Base-by-base conservation (phyloP, 257 asterid species). In the Solanum infundibuliforme region DNA sequence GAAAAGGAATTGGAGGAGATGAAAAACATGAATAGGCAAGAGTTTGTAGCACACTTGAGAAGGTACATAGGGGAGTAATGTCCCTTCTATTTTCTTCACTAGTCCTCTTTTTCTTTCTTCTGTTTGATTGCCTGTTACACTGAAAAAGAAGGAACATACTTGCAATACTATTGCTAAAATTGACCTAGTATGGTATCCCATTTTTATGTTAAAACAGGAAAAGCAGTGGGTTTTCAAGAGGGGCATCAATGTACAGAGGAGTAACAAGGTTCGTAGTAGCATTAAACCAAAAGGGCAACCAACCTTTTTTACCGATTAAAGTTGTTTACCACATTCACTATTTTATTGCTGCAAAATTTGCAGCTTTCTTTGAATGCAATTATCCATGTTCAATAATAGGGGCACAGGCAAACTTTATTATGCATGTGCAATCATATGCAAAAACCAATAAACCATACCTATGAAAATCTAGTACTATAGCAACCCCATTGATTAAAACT, bases 141-240 rank as follows among this genome's bases (percentile, higher is more conserved):
- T 82, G 85, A 82, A 82, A 82, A 48, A 82, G 86, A 82, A 29
- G 86, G 25, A 18, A 82, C 85, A 82, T 48, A 48, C 69, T 29
- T 48, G 85, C 27, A 82, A 18, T 18, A 3, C 85, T 29, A 81
- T 46, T 48, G 85, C 41, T 48, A 46, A 81, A 16, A 27, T 31
- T 39, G 68, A 52, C 71, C 36, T 65, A 46, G 35, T 46, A 25
- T 27, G 72, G 25, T 32, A 16, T 75, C 43, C 27, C 25, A 66
- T 76, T 85, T 68, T 81, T 3, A 6, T 76, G 27, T 43, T 86
- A 55, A 21, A 65, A 75, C 93, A 95, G 98, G 93, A 96, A 92
- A 88, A 96, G 98, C 85, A 96, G 98, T 90, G 98, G 98, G 68
- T 96, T 96, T 87, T 96, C 98, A 48, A 93, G 98, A 89, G 98